Conservation (phyloP, 2,329 filamentous ascomycete genomes). For the Plectosphaerella plurivora region DNA sequence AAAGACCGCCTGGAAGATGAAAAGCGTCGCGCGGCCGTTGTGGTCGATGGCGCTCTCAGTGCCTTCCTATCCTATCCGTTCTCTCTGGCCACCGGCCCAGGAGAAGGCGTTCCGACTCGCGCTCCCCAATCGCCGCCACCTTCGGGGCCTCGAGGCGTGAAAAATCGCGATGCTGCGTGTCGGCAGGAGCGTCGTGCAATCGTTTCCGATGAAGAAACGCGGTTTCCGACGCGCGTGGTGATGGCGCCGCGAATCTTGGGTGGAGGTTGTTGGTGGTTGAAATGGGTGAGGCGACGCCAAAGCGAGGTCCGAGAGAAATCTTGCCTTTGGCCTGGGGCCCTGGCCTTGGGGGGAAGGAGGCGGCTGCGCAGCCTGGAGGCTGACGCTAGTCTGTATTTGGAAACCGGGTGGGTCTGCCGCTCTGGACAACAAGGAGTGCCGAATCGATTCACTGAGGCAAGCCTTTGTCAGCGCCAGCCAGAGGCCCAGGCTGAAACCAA, state of each 20-base stretch:
- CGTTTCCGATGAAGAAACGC: slow-evolving; percentile 28
- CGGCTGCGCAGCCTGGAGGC: slow-evolving; percentile 23
- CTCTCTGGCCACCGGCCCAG: slow-evolving; percentile 39
- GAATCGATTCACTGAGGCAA: background rate
- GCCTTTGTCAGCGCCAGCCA: background rate
- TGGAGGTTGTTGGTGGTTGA: slow-evolving; percentile 18
- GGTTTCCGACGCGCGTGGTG: slow-evolving; percentile 50
- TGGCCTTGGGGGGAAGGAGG: slow-evolving; percentile 14
- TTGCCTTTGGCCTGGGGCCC: slow-evolving; percentile 23
- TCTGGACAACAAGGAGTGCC: background rate
- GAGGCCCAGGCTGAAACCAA: background rate
- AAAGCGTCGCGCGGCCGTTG: slow-evolving; percentile 23
- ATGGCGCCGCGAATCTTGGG: slow-evolving; percentile 29
- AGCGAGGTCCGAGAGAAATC: slow-evolving; percentile 37
- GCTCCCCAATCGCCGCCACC: slow-evolving; percentile 37
- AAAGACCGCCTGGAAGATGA: slow-evolving; percentile 24
- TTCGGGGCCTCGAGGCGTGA: slow-evolving; percentile 22
- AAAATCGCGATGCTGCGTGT: slow-evolving; percentile 31
- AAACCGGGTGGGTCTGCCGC: slow-evolving; percentile 1
- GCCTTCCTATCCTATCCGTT: slow-evolving; percentile 14
- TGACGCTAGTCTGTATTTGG: slow-evolving; percentile 28
- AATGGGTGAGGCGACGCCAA: slow-evolving; percentile 33
- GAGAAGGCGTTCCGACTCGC: slow-evolving; percentile 32
- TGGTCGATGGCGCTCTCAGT: slow-evolving; percentile 37
- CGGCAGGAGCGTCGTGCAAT: slow-evolving; percentile 25